Base-by-base conservation (phyloP, 805 yeast genomes). In the Candida khao-thaluensis region DNA sequence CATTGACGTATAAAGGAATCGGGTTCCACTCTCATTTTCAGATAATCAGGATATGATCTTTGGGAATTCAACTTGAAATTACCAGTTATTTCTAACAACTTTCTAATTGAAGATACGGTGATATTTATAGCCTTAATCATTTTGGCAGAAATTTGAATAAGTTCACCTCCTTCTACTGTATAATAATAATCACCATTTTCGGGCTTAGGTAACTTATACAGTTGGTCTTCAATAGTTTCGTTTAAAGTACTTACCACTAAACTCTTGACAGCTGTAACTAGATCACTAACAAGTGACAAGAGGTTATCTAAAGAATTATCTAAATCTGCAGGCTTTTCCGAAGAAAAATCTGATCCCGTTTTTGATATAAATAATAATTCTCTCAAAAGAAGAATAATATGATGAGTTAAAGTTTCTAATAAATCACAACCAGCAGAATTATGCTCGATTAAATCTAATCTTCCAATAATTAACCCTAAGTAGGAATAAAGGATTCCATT, bases 371-470 rank as follows among this genome's bases (percentile, higher is more conserved):
- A 78, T 16, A 80, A 62, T 23, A 82, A 56, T 51, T 85, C 95
- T 51, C 83, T 65, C 31, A 82, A 59, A 14, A 85, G 56, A 21
- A 83, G 56, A 37, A 82, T 81, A 30, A 85, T 71, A 49, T 85
- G 93, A 49, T 82, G 85, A 2, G 81, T 76, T 11, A 85, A 63
- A 12, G 73, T 69, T 50, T 85, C 90, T 38, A 85, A 57, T 5
- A 79, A 57, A 46, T 81, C 82, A 52, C 88, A 80, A 2, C 91
- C 91, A 12, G 68, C 67, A 3, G 79, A 72, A 53, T 84, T 85
- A 49, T 81, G 83, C 53, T 85, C 93, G 24, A 85, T 77, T 58
- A 85, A 68, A 56, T 85, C 93, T 47, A 85, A 60, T 50, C 95
- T 64, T n/a, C 95, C 95, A 11, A 83, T 69, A 7, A 85, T 74